Evolutionary conservation across 2,329 filamentous ascomycete genomes (phyloP), one percentile per base, ranked within the genome.

Genomic region (Thielaviopsis populi): DNA sequence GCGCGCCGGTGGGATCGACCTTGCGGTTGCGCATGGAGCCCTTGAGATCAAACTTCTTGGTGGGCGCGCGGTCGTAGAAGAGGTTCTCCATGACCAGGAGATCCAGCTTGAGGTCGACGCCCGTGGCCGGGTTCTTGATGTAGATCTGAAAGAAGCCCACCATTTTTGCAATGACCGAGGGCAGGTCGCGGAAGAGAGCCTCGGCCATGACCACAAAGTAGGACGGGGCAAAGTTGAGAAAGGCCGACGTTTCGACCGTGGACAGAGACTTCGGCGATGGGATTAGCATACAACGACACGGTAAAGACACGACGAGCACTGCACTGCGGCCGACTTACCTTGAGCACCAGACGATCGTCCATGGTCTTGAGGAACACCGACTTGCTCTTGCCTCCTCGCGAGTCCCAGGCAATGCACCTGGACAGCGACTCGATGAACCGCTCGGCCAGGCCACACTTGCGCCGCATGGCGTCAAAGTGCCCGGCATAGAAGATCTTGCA

Each of bases 401-500:
- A 96, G 74, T 99, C 94, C 89, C 92, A 99, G 73, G 97, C 96
- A 22, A 95, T 81, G 74, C 95, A 99, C 22, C 94, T 85, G 7
- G 94, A 97, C 24, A 99, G 78, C 1, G 91, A 96, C 72, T 99
- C 94, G 30, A 97, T 85, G 68, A 99, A 95, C 42, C 94, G 88
- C 71, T 97, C 91, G 1, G 90, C 86, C 8, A 96, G 88, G 17
- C 92, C 92, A 68, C 92, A 97, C 74, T 96, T 96, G 64, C 89
- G 83, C 64, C 94, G 85, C 46, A 99, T 80, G 2, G 94, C 94
- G 74, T 99, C 94, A 69, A 99, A 99, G 68, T 96, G 94, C 73
- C 97, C 94, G 0, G 94, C 94, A 70, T 95, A 99, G 74, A 99
- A 97, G 58, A 99, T 94, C 75, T 99, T 99, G 78, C 95, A 97